phyloP scores from a whole-genome alignment of 2,329 filamentous ascomycete genomes.

The Claviceps capensis region DNA sequence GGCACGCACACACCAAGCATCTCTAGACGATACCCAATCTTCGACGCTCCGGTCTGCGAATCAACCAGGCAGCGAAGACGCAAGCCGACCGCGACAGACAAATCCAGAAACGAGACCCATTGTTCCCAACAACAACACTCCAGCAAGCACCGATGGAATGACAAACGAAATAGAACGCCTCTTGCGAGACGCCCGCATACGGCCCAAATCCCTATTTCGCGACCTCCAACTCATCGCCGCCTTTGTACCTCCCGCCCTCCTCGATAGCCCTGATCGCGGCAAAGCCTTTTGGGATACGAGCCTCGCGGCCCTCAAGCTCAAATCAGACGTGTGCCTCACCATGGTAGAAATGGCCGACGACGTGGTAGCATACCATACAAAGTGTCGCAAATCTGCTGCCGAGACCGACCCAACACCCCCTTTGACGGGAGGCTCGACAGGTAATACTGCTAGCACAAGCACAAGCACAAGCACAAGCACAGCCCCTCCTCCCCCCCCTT shows the following conservation, averaged over 20 bases:
- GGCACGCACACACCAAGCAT: slow-evolving; percentile 24
- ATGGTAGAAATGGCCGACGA: slow-evolving; percentile 52
- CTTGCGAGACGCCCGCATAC: slow-evolving; percentile 52
- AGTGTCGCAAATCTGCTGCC: slow-evolving; percentile 37
- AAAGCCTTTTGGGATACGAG: slow-evolving; percentile 88
- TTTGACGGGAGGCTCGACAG: slow-evolving; percentile 20
- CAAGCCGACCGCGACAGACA: slow-evolving; percentile 25
- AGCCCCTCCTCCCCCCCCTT: slow-evolving; percentile 24
- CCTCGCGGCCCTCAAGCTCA: slow-evolving; percentile 74
- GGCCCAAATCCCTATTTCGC: slow-evolving; percentile 70
- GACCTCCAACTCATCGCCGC: slow-evolving; percentile 64
- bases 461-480: too few species aligned
- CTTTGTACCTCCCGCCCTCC: slow-evolving; percentile 45
- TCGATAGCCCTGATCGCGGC: slow-evolving; percentile 48
- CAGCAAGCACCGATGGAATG: slow-evolving; percentile 48
- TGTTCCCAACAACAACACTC: slow-evolving; percentile 28
- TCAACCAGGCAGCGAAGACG: slow-evolving; percentile 16
- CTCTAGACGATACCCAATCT: slow-evolving; percentile 50
- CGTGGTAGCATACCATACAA: slow-evolving; percentile 47
- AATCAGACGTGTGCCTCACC: slow-evolving; percentile 73
- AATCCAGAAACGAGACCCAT: slow-evolving; percentile 34
- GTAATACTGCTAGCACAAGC: too few species aligned
- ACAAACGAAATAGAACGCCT: slow-evolving; percentile 53
- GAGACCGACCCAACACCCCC: slow-evolving; percentile 19
- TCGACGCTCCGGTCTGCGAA: slow-evolving; percentile 27